Percentiles rank a stretch among this genome's conserved stretches.
Conservation (phyloP, 2,329 filamentous ascomycete genomes). For the Elsinoe arachidis region DNA sequence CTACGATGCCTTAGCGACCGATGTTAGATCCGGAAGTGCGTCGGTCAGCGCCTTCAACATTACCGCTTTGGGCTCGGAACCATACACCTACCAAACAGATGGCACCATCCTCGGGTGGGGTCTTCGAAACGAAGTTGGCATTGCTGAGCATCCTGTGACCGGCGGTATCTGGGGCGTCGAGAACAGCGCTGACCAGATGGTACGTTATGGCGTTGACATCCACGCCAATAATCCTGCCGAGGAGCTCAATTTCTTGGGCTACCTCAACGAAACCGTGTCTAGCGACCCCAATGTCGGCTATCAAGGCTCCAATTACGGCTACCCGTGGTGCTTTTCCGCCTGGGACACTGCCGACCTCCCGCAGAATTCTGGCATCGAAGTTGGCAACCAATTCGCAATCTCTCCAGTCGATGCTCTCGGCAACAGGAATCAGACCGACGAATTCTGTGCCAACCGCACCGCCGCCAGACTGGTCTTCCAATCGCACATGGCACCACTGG, state of each 20-base stretch:
- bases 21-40: slow-evolving; percentile 50
- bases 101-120: slow-evolving; percentile 55
- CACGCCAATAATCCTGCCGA: slow-evolving; percentile 63
- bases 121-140: slow-evolving; percentile 61
- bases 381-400: slow-evolving; percentile 45
- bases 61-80: slow-evolving; percentile 24
- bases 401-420: slow-evolving; percentile 24
- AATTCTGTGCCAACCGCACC: slow-evolving; percentile 33
- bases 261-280: slow-evolving; percentile 43
- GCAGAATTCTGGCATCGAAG: slow-evolving; percentile 34
- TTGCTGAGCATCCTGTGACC: slow-evolving; percentile 52
- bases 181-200: slow-evolving; percentile 59
- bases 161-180: slow-evolving; percentile 53
- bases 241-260: slow-evolving; percentile 64
- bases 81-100: slow-evolving; percentile 43
- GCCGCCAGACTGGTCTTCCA: slow-evolving; percentile 49
- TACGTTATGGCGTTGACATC: slow-evolving; percentile 44
- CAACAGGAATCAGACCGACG: slow-evolving; percentile 41
- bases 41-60: slow-evolving; percentile 58
- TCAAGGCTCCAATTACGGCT: slow-evolving; percentile 56
- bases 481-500: slow-evolving; percentile 63
- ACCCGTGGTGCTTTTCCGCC: slow-evolving; percentile 59
- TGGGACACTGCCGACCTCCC: slow-evolving; percentile 51
- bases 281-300: slow-evolving; percentile 15
- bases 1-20: slow-evolving; percentile 47